A percentile compares a stretch with the other conserved stretches of the same genome.
phyloP scores from a whole-genome alignment of 768 basidiomycete genomes.

The Agaricus blazei region DNA sequence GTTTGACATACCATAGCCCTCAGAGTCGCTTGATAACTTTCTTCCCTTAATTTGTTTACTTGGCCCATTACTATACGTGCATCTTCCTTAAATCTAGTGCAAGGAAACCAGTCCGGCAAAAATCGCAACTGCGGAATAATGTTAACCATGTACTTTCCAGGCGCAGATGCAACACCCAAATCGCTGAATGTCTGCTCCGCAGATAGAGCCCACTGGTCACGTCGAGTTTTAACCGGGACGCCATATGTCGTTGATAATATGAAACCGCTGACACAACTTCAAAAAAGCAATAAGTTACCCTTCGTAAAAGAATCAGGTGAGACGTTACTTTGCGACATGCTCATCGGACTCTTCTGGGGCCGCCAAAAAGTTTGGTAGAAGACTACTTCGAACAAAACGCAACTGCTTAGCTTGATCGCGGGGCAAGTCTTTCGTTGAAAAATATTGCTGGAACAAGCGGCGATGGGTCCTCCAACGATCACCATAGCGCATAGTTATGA shows the following conservation, averaged over 20 bases:
- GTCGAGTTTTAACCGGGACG: not conserved
- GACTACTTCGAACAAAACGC: not conserved
- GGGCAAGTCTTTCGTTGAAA: not conserved
- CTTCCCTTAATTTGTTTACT: not conserved
- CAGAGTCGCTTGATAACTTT: not conserved
- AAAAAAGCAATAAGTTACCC: not conserved
- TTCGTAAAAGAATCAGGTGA: too few species aligned
- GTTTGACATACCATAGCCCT: not conserved
- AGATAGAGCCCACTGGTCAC: not conserved
- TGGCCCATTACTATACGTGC: not conserved
- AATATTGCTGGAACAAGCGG: conserved; percentile 9
- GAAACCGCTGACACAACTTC: conserved; percentile 5
- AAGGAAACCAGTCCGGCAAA: conserved; percentile 12
- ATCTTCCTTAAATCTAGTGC: conserved; percentile 3
- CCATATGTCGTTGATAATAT: conserved; percentile 4
- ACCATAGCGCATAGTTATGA: conserved; percentile 8
- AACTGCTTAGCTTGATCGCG: conserved; percentile 2
- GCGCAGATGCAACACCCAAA: not conserved
- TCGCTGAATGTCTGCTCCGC: not conserved
- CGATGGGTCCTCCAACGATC: conserved; percentile 10
- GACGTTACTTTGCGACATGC: not conserved
- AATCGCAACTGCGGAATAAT: not conserved
- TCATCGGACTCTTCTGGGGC: not conserved
- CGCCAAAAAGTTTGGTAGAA: conserved; percentile 1
- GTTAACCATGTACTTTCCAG: conserved; percentile 8